Conservation (phyloP, 2,329 filamentous ascomycete species). For the Stromatinia cepivora region DNA sequence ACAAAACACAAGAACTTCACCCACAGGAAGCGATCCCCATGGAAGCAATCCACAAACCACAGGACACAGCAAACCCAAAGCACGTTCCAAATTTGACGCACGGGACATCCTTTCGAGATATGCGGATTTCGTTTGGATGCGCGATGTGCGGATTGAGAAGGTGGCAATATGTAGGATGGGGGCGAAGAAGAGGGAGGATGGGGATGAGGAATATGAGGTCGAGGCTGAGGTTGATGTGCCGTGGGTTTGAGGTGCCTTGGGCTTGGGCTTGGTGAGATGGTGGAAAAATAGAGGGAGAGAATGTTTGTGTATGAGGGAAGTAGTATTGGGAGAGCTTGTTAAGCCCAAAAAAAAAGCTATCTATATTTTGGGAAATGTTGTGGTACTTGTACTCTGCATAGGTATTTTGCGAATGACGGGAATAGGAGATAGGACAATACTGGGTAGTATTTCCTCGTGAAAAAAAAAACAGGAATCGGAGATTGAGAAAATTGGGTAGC, state of each 20-base stretch:
- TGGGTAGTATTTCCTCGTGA: background rate
- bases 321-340: background rate
- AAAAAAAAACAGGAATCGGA: background rate
- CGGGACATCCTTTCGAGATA: conserved; percentile 58
- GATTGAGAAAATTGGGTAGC: background rate
- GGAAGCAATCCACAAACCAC: no score
- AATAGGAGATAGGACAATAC: background rate
- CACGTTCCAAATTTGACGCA: conserved; percentile 52
- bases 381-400: background rate
- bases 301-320: no score
- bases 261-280: background rate
- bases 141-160: conserved; percentile 64
- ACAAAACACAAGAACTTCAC: no score
- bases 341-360: background rate
- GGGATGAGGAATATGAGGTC: conserved; percentile 37
- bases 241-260: conserved; percentile 3
- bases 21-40: no score
- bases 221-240: conserved; percentile 35
- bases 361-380: background rate
- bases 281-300: no score
- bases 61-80: conserved; percentile 37
- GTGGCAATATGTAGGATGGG: conserved; percentile 87
- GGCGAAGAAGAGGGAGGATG: conserved; percentile 54
- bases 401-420: background rate
- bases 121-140: conserved; percentile 69